Percentiles rank a stretch among this genome's conserved stretches.
phyloP scores from a whole-genome alignment of 2,329 filamentous ascomycete genomes.

The Pseudofabraea citricarpa region DNA sequence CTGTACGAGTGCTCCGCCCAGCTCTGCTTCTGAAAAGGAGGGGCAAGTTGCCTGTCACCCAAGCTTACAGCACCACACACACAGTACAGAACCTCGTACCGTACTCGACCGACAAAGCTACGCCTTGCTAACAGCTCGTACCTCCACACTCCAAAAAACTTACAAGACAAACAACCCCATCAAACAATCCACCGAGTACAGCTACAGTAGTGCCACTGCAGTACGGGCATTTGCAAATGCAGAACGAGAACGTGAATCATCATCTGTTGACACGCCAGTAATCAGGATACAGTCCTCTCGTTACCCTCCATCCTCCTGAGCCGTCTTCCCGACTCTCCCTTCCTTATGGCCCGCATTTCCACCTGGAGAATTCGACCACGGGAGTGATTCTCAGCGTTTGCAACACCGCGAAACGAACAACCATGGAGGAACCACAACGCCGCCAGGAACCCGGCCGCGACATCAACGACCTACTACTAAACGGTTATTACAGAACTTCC shows the following conservation, averaged over 20 bases:
- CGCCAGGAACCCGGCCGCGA: conserved; percentile 27
- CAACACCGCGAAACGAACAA: conserved; percentile 1
- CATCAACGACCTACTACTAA: conserved; percentile 42
- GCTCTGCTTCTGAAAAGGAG: no score
- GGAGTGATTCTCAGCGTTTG: not conserved
- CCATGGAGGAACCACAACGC: conserved; percentile 11
- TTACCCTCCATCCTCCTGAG: not conserved
- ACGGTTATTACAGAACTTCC: conserved; percentile 46
- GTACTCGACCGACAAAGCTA: not conserved
- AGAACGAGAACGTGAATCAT: not conserved
- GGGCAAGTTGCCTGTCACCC: not conserved
- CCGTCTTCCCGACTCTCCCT: no score
- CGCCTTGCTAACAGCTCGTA: not conserved
- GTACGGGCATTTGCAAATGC: not conserved
- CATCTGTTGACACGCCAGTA: not conserved
- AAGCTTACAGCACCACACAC: not conserved
- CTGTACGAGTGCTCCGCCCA: no score
- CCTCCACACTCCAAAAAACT: not conserved
- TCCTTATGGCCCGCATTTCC: not conserved
- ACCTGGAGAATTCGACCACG: not conserved
- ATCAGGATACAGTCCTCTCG: not conserved
- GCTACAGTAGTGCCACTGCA: not conserved
- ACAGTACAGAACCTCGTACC: no score
- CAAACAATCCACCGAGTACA: not conserved
- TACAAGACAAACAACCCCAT: not conserved